Evolutionary conservation across 202 grass and related monocot genomes (phyloP), one percentile per base, ranked within the genome.

Genomic region (Tripidium arundinaceum): DNA sequence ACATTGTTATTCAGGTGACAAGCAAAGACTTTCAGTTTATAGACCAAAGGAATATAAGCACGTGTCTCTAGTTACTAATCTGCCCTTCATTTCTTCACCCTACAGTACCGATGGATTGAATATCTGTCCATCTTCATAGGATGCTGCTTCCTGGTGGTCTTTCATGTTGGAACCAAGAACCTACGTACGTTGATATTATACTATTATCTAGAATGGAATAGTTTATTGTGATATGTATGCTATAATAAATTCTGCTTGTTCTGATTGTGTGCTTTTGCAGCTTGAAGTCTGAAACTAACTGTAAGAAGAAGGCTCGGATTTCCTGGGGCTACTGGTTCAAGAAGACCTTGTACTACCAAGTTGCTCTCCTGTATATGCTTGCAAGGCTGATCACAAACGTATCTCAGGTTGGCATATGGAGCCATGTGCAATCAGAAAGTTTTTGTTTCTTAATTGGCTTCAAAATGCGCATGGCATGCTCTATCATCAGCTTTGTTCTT

Each of bases 271-370:
- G 27, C 14, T 60, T 67, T 68, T 81, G 64, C 68, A 95, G 92
- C 11, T 66, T 95, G 65, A 87, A 90, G 65, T 79, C 68, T 8
- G 84, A 87, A 77, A 43, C 81, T 41, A 63, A 88, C 65, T 87
- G 78, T 15, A 92, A 86, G 70, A 89, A 89, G 45, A 62, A 42
- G 70, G 41, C 78, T 57, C 62, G 85, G 74, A 94, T 94, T 33
- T 85, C 70, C 8, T 94, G 92, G 89, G 58, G 82, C 3, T 89
- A 94, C 73, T 94, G 92, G 92, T 94, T 94, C 72, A 92, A 86
- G 73, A 95, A 95, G 69, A 59, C 84, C 28, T 68, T 95, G 13
- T 95, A 95, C 66, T 95, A 87, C 76, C 92, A 90, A 84, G 92
- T 95, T 21, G 89, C 92, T 46, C 61, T 95, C 21, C 70, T 92